Evolutionary conservation across 129 eudicot species (phyloP).

Genomic region (Flaveria brownii): DNA sequence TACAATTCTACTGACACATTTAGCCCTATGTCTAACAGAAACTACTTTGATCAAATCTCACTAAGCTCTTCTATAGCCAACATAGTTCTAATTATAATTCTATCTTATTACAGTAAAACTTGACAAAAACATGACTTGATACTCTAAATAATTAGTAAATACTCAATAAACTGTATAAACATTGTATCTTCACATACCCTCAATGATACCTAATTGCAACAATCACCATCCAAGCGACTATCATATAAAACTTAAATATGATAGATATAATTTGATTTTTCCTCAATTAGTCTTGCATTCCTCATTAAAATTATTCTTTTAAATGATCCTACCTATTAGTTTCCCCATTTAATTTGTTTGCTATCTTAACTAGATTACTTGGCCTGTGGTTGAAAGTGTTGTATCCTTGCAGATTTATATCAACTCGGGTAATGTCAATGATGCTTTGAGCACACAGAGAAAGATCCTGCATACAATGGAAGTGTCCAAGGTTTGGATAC

Average conservation of each 20-base stretch:
- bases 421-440: conserved; percentile 49
- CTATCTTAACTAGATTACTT: background rate
- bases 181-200: background rate
- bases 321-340: background rate
- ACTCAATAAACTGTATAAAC: conserved; percentile 2
- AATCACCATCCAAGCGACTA: conserved; percentile 5
- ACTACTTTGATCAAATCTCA: conserved; percentile 3
- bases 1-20: background rate
- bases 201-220: background rate
- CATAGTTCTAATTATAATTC: background rate
- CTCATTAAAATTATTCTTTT: background rate
- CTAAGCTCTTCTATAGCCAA: background rate
- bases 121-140: background rate
- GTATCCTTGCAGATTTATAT: conserved; percentile 55
- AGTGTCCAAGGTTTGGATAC: conserved; percentile 63
- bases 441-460: conserved; percentile 68
- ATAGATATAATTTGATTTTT: background rate
- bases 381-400: conserved; percentile 6
- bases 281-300: background rate
- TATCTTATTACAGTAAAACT: background rate
- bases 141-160: background rate
- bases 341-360: conserved; percentile 7
- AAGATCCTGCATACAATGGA: conserved; percentile 77
- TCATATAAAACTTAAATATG: background rate
- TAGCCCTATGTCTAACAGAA: conserved; percentile 1